phyloP scores from a whole-genome alignment of 2,329 filamentous ascomycete species.

The Trichoderma sp. region DNA sequence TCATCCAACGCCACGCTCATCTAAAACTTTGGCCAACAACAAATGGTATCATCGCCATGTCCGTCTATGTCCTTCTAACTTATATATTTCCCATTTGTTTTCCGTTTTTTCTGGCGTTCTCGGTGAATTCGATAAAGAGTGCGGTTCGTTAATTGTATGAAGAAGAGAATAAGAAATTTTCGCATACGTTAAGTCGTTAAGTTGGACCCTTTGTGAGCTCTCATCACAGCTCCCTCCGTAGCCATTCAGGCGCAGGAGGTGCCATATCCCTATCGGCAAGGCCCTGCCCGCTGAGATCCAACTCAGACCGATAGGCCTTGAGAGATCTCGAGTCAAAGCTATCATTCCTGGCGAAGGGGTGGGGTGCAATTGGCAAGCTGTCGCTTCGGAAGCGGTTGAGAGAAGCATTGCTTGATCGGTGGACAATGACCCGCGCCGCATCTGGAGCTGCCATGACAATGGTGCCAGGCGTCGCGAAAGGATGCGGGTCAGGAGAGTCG shows the following conservation, averaged over 20 bases:
- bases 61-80: slow-evolving; percentile 13
- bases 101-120: slow-evolving; percentile 7
- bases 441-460: slow-evolving; percentile 68
- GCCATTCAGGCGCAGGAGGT: slow-evolving; percentile 61
- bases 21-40: slow-evolving; percentile 14
- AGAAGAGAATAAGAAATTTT: not conserved
- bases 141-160: not conserved
- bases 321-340: slow-evolving; percentile 43
- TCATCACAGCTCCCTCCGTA: slow-evolving; percentile 40
- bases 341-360: slow-evolving; percentile 48
- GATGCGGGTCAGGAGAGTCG: slow-evolving; percentile 65
- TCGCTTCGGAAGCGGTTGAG: slow-evolving; percentile 55
- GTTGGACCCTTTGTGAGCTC: too few species aligned
- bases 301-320: slow-evolving; percentile 21
- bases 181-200: slow-evolving; percentile 12
- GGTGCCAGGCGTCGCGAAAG: slow-evolving; percentile 65
- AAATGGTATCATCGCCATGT: slow-evolving; percentile 20
- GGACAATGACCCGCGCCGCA: slow-evolving; percentile 61
- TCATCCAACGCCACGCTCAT: slow-evolving; percentile 19
- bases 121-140: not conserved
- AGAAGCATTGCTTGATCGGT: slow-evolving; percentile 49
- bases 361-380: slow-evolving; percentile 47
- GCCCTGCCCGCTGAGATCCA: slow-evolving; percentile 21
- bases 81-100: slow-evolving; percentile 9
- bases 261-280: slow-evolving; percentile 48